Evolutionary conservation across 2,329 filamentous ascomycete genomes (phyloP).

Genomic region (Fusarium beomiforme): DNA sequence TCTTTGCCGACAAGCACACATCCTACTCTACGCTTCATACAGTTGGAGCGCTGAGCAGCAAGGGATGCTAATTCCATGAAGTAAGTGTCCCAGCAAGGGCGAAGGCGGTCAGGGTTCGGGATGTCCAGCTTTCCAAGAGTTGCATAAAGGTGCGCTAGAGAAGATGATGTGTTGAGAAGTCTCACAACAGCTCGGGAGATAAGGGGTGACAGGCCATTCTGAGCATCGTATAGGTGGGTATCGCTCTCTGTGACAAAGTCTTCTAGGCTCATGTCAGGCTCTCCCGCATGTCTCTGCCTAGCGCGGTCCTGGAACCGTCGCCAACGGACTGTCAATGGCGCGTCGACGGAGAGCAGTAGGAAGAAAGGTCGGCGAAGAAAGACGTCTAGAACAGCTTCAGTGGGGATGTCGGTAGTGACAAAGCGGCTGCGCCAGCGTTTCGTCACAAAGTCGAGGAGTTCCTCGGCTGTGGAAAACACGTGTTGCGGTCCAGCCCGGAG

Average conservation of each 20-base stretch:
- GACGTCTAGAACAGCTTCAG: slow-evolving; percentile 76
- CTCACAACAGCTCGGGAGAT: slow-evolving; percentile 85
- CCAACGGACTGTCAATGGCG: slow-evolving; percentile 86
- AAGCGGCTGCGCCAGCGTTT: slow-evolving; percentile 83
- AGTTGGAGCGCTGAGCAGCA: slow-evolving; percentile 90
- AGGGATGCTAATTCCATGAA: slow-evolving; percentile 97
- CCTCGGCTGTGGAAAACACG: slow-evolving; percentile 69
- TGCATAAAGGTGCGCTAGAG: slow-evolving; percentile 75
- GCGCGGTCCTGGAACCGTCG: slow-evolving; percentile 69
- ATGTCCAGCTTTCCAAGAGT: slow-evolving; percentile 81
- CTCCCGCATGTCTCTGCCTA: slow-evolving; percentile 26
- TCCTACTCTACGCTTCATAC: slow-evolving; percentile 97
- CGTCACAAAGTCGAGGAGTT: slow-evolving; percentile 86
- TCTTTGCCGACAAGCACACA: slow-evolving; percentile 87
- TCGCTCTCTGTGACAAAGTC: slow-evolving; percentile 71
- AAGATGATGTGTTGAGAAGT: slow-evolving; percentile 84
- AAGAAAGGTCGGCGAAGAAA: slow-evolving; percentile 89
- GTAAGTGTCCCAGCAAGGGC: slow-evolving; percentile 95
- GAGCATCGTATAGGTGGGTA: slow-evolving; percentile 75
- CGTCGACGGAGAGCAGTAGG: slow-evolving; percentile 90
- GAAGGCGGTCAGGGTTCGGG: slow-evolving; percentile 78
- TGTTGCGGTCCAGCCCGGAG: slow-evolving; percentile 43
- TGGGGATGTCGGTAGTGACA: slow-evolving; percentile 86
- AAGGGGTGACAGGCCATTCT: slow-evolving; percentile 75
- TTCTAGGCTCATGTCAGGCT: slow-evolving; percentile 56